A percentile compares a stretch with the other conserved stretches of the same genome.
Conservation (phyloP, 83 land plant species). For the Picea abies region DNA sequence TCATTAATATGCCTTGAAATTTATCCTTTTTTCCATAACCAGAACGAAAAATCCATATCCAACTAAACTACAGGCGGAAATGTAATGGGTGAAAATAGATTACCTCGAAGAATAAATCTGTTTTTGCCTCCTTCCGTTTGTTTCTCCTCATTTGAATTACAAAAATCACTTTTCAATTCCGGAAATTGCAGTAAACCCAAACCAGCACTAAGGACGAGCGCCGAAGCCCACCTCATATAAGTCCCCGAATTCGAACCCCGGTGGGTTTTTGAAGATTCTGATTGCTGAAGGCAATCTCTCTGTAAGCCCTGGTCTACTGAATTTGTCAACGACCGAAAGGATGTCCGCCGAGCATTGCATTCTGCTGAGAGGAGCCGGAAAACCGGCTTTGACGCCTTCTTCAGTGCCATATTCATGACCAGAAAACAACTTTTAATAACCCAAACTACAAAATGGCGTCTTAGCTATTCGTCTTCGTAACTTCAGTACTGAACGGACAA, state of each 20-base stretch:
- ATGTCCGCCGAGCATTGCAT: neutral
- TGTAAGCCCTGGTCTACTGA: neutral
- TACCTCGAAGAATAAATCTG: neutral
- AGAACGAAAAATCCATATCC: too few relatives aligned
- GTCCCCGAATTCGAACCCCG: neutral
- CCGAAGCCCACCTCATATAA: constrained; percentile 1
- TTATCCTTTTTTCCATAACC: too few relatives aligned
- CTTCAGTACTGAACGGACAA: too few relatives aligned
- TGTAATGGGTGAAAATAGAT: neutral
- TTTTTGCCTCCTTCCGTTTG: neutral
- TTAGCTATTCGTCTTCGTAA: too few relatives aligned
- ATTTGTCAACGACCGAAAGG: neutral
- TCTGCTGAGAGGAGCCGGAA: neutral
- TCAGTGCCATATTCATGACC: neutral
- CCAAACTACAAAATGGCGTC: too few relatives aligned
- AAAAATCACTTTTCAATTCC: neutral
- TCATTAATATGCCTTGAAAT: too few relatives aligned
- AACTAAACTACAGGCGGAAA: neutral
- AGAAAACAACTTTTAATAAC: too few relatives aligned
- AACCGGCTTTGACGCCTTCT: neutral
- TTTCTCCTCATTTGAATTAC: neutral
- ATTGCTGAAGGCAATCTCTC: neutral
- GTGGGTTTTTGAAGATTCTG: neutral
- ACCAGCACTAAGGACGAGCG: neutral
- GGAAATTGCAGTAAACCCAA: neutral